A percentile compares a stretch with the other conserved stretches of the same genome.
Evolutionary conservation across 345 rosid species (phyloP).

Genomic region (Eucalyptus coolabah): DNA sequence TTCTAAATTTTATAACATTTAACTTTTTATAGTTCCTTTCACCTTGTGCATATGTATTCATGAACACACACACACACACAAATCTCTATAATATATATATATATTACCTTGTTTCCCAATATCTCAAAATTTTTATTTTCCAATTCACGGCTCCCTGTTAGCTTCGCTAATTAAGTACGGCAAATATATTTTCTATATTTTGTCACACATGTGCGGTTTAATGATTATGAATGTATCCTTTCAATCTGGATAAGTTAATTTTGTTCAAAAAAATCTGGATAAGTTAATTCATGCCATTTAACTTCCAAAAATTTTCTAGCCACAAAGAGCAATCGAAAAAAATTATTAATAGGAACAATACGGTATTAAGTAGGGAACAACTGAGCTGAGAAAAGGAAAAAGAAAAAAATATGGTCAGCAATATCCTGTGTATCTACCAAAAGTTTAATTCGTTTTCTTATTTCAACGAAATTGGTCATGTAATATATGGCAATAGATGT

Average conservation of each 20-base stretch:
- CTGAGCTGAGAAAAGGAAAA: neutral
- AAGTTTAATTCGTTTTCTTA: neutral
- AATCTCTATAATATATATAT: neutral
- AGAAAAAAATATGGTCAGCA: neutral
- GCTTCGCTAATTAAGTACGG: neutral
- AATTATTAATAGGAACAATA: neutral
- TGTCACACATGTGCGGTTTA: neutral
- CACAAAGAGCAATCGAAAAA: neutral
- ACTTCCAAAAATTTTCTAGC: neutral
- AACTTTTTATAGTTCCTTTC: neutral
- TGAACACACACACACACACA: no score
- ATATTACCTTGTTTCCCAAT: neutral
- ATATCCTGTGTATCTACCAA: neutral
- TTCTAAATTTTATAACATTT: neutral
- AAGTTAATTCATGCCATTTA: neutral
- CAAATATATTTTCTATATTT: neutral
- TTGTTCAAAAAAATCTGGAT: no score
- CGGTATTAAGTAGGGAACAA: neutral
- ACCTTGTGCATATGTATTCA: neutral
- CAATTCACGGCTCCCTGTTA: rapidly evolving
- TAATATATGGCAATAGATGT: neutral
- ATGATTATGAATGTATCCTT: neutral
- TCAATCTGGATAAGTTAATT: neutral
- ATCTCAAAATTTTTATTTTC: neutral
- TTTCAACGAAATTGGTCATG: neutral